Evolutionary conservation across 176 grass and related monocot genomes (phyloP), one percentile per base, ranked within the genome.

Genomic region (Eleusine indica): DNA sequence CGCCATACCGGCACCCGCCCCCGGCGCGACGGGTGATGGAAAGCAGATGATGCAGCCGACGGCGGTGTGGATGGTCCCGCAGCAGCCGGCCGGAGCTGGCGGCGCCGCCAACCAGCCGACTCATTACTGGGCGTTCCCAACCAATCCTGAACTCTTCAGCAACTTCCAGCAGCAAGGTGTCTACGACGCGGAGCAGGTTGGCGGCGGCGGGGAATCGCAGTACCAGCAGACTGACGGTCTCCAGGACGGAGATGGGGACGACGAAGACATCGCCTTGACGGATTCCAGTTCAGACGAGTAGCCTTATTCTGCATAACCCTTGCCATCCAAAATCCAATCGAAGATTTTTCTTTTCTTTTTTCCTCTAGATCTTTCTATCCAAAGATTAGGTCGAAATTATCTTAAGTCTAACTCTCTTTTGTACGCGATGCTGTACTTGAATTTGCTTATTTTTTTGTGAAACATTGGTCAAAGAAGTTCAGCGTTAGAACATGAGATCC

Each of bases 1-100:
- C 66, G 88, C 92, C 40, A 60, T 94, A 13, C 84, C 65, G 52
- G 73, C 85, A 8, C 38, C 88, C 0, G 46, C 73, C 21, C 25
- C 76, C 2, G 83, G 76, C 10, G 37, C 73, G 13, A 11, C 80
- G 2, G 30, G 72, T 32, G 87, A 78, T 1, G 85, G 77, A 16
- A 79, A 62, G 40, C 74, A 84, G 75, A 56, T 88, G 70, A 62
- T 90, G 17, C 77, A 83, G 2, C 86, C 79, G 7, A 54, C 83
- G 7, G 91, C 85, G 1, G 19, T 97, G 71, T 97, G 92, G 91
- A 97, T 97, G 94, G 7, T 97, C 3, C 92, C 92, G 64, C 87
- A 82, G 67, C 87, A 82, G 67, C 78, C 68, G 49, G 51, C 81
- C 16, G 85, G 41, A 17, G 29, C 58, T 51, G 70, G 43, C 9